Base-by-base conservation (phyloP, 345 rosid species). In the Salix viminalis region DNA sequence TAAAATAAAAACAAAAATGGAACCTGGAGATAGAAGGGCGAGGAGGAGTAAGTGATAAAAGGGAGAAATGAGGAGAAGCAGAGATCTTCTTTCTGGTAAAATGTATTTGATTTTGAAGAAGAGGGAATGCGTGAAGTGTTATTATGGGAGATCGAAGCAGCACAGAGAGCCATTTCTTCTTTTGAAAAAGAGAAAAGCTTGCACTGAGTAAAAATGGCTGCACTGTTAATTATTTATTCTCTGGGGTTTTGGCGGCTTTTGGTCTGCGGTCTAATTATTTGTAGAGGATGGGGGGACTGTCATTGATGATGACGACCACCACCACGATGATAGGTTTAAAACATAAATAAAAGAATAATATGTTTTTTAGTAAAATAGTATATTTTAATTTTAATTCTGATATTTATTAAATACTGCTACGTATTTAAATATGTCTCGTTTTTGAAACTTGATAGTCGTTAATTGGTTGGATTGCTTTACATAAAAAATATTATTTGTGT, bases 101-200 rank as follows among this genome's bases (percentile, higher is more conserved):
- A 58, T 58, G 62, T 58, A 58, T 30, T 39, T 65, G 5, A 58
- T 34, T 34, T 34, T n/a, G 79, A 28, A 39, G 73, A 58, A 6
- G 83, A 67, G 71, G 71, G 71, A 30, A 71, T 39, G 61, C 76
- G 79, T 8, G 75, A 73, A 30, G 77, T 28, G 58, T 41, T 58
- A 41, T 41, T 41, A 41, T 41, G 44, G 19, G 80, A 76, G 75
- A 80, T 75, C 82, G 81, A 71, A 69, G 85, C 71, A 60, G 85
- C 23, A 5, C n/a, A 71, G 81, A 79, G 75, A 58, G 85, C 87
- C 85, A 84, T 83, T 11, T 58, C 28, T 46, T 46, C 18, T 46
- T 3, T 58, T 54, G 3, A 41, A 12, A 41, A 41, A 34, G 34
- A 34, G 37, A 34, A 41, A 41, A n/a, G 62, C 62, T 58, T 58